These are phyloP conservation scores for Myochromella boudieri DNA, from an alignment of 768 basidiomycete species.

Conservation along the genomic window DNA sequence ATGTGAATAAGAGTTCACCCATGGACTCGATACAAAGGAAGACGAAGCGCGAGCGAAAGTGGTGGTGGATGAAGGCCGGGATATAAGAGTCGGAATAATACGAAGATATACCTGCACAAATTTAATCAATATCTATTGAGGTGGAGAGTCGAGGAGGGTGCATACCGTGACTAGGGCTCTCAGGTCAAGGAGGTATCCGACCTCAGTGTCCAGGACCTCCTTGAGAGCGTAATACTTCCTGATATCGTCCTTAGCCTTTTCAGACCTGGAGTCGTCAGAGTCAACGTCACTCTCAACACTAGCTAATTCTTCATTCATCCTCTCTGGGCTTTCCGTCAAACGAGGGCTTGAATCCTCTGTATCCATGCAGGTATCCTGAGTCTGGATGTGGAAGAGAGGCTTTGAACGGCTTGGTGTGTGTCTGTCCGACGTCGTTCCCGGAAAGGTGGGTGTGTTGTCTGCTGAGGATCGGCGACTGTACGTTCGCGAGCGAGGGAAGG, in stretches of 20 bases:
- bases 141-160: conserved; percentile 15
- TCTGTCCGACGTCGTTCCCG: neutral
- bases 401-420: conserved; percentile 15
- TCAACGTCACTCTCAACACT: conserved; percentile 27
- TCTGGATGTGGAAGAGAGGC: conserved; percentile 33
- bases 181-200: conserved; percentile 78
- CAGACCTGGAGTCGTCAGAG: conserved; percentile 27
- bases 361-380: conserved; percentile 24
- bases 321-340: conserved; percentile 15
- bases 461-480: neutral
- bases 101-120: conserved; percentile 62
- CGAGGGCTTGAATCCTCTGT: conserved; percentile 25
- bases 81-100: conserved; percentile 49
- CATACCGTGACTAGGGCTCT: conserved; percentile 72
- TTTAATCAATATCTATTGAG: too few relatives aligned
- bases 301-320: conserved; percentile 17
- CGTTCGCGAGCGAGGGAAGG: conserved; percentile 14
- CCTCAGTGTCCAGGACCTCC: conserved; percentile 85
- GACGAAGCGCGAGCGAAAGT: conserved; percentile 41
- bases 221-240: conserved; percentile 73
- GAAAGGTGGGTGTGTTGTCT: neutral
- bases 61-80: conserved; percentile 36
- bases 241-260: conserved; percentile 43
- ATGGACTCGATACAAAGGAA: conserved; percentile 43
- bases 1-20: conserved; percentile 43